Evolutionary conservation across 805 yeast genomes (phyloP), one percentile per base, ranked within the genome.

Genomic region (Candida xyloterini): DNA sequence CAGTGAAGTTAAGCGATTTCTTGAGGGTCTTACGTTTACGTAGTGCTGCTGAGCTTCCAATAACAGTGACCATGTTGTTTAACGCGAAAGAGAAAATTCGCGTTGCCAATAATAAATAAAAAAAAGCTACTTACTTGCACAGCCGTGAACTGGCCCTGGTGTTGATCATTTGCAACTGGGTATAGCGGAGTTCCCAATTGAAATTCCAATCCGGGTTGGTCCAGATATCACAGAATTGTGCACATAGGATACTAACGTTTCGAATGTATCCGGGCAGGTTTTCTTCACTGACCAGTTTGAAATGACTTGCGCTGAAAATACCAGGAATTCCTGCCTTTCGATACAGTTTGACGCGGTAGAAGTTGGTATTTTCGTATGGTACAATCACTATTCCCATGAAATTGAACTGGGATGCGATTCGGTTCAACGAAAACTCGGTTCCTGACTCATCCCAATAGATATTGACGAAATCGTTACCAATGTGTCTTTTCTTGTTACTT

Each of bases 401-500:
- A 50, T 83, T 87, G 70, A 88, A 88, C 62, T 88, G 95, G 10
- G 88, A 76, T 57, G 75, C 73, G 18, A 46, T 36, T 30, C 78
- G 60, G 51, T 83, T 83, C 65, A 85, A 83, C 44, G 81, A 77
- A 62, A 84, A 85, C 3, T 78, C 75, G 5, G 62, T 59, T 0
- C 79, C 78, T 2, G 88, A 78, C 51, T 88, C 95, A 53, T 88
- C 86, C 66, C 80, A 89, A 57, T 74, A 88, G 16, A 88, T 77
- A 54, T 82, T 84, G 41, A 88, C 93, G 58, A 78, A 81, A 56
- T 87, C 76, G 63, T 88, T 88, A 7, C 96, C 96, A 47, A 88
- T 83, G 57, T 88, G 96, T 40, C 89, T 66, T 60, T 88, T 88
- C 62, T 87, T 88, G 57, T 71, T 56, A 11, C 79, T 71, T 23